phyloP scores from a whole-genome alignment of 2,329 filamentous ascomycete species.

The Ophiostoma tasmaniense region DNA sequence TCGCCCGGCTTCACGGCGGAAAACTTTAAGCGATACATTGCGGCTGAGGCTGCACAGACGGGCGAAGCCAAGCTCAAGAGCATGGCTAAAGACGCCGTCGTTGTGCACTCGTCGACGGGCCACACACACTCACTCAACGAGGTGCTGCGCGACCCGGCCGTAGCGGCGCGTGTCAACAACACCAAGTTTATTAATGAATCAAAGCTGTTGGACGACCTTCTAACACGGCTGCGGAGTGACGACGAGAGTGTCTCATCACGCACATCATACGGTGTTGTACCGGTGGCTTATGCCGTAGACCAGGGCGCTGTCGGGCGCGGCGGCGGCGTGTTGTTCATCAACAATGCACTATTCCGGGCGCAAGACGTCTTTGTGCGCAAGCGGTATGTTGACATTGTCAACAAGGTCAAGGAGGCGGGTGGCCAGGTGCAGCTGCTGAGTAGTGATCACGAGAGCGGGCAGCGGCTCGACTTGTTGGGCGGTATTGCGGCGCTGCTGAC shows the following conservation, averaged over 20 bases:
- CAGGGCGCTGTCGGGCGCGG: slow-evolving; percentile 84
- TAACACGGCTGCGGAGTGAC: slow-evolving; percentile 67
- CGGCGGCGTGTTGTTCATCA: slow-evolving; percentile 77
- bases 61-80: slow-evolving; percentile 61
- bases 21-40: slow-evolving; percentile 68
- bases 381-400: slow-evolving; percentile 76
- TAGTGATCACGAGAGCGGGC: slow-evolving; percentile 88
- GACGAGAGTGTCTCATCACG: slow-evolving; percentile 50
- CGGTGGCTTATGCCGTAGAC: slow-evolving; percentile 73
- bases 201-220: slow-evolving; percentile 74
- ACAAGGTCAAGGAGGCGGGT: slow-evolving; percentile 77
- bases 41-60: slow-evolving; percentile 48
- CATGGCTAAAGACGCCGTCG: slow-evolving; percentile 53
- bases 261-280: slow-evolving; percentile 80
- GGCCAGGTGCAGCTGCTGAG: slow-evolving; percentile 86
- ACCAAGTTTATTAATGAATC: slow-evolving; percentile 85
- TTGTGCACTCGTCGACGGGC: slow-evolving; percentile 78
- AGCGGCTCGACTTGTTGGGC: slow-evolving; percentile 71
- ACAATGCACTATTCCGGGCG: slow-evolving; percentile 78
- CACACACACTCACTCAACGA: slow-evolving; percentile 84
- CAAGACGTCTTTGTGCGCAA: slow-evolving; percentile 68
- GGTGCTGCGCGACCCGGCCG: slow-evolving; percentile 71
- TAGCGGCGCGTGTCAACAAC: slow-evolving; percentile 68
- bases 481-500: slow-evolving; percentile 86
- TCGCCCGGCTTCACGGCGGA: slow-evolving; percentile 81